These are phyloP conservation scores for Leishmania turanica DNA, from an alignment of 208 protist genomes.

Conservation along the genomic window DNA sequence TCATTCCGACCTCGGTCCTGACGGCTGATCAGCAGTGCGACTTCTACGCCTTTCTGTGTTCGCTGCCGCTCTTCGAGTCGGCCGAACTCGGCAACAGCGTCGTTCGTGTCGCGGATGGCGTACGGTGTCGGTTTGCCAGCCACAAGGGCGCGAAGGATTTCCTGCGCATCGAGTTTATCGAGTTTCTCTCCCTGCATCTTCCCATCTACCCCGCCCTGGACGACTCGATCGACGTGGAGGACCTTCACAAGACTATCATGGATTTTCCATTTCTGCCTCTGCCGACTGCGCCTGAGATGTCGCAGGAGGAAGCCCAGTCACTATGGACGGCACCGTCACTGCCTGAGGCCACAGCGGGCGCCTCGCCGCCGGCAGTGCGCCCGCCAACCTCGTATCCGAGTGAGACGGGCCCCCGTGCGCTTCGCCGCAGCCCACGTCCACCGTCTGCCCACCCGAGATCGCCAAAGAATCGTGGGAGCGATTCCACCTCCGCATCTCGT, in stretches of 20 bases:
- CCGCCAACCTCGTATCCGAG: background rate
- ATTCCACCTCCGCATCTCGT: background rate
- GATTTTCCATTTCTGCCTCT: conserved; percentile 8
- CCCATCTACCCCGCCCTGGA: conserved; percentile 30
- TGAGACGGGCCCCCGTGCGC: background rate
- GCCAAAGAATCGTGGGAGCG: background rate
- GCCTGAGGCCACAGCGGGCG: background rate
- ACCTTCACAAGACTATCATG: conserved; percentile 13
- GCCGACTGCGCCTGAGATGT: background rate
- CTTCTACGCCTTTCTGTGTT: conserved; percentile 33
- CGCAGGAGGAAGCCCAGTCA: conserved; percentile 8
- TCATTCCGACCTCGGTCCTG: conserved; percentile 35
- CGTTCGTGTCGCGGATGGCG: conserved; percentile 24
- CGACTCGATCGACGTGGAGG: conserved; percentile 1
- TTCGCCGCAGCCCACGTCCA: background rate
- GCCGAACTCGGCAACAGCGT: conserved; percentile 27
- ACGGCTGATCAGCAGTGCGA: conserved; percentile 23
- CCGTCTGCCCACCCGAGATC: background rate
- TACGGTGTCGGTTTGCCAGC: conserved; percentile 37
- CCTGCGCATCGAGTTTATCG: conserved; percentile 34
- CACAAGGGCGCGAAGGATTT: conserved; percentile 42
- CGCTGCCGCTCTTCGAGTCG: conserved; percentile 33
- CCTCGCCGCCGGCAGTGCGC: background rate
- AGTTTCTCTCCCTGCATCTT: conserved; percentile 29
- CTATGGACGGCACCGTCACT: conserved; percentile 10